Base-by-base conservation (phyloP, 2,329 filamentous ascomycete genomes). In the Pestalotiopsis sp. region DNA sequence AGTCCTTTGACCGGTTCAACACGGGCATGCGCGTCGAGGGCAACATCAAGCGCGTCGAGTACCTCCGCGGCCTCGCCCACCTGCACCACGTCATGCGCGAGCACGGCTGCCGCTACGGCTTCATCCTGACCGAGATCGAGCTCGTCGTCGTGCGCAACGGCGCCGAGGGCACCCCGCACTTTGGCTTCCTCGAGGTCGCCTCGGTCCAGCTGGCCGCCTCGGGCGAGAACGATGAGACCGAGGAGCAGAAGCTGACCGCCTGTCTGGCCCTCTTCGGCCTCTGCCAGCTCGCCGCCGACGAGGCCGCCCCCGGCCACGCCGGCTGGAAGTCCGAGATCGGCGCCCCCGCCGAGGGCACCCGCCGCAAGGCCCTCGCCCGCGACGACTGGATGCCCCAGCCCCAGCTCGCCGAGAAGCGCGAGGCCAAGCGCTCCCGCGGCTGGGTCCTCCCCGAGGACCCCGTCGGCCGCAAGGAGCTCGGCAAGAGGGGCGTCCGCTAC, bases 121-220 rank as follows among this genome's bases (percentile, higher is more conserved):
- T 97, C 85, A 95, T 98, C 80, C 90, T 98, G 77, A 98, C 94
- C 1, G 95, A 98, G 82, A 97, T 97, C 75, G 95, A 98, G 82
- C 90, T 98, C 9, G 91, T 98, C 52, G 90, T 96, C 74, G 94
- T 97, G 1, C 93, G 95, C 75, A 93, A 92, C 73, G 94, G 95
- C 66, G 88, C 78, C 73, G 91, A 86, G 75, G 82, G 86, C 56
- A 90, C 90, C 1, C 95, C 95, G 0, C 90, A 94, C 78, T 98
- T 97, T 77, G 95, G 95, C n/a, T 93, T 91, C 80, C 84, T 98
- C 4, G 95, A 98, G 79, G 87, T 97, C 36, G 83, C 85, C 20
- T 86, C 84, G 58, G 85, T 91, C 23, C 88, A 88, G 74, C 85
- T 91, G 52, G 85, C 85, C n/a, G 77, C 80, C 12, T 75, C 77